phyloP scores from a whole-genome alignment of 2,329 filamentous ascomycete species.

The Hymenoscyphus scutula region DNA sequence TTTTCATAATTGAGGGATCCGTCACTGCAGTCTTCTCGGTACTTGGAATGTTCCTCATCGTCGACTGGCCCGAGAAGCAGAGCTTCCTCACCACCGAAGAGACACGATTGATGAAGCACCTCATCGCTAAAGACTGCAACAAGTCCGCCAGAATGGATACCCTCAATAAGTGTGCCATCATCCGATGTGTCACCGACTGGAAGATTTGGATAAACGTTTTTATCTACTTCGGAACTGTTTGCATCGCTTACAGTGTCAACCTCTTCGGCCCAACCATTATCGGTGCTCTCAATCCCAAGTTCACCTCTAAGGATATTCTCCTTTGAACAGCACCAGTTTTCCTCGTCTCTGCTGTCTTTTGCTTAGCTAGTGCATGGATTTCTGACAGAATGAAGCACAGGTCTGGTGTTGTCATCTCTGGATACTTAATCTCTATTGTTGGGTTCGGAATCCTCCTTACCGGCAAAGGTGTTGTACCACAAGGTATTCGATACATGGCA shows the following conservation, averaged over 20 bases:
- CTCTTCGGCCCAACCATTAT: slow-evolving; percentile 8
- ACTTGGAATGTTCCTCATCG: slow-evolving; percentile 6
- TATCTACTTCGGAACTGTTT: slow-evolving; percentile 7
- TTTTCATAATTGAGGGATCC: slow-evolving; percentile 45
- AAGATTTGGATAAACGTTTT: slow-evolving; percentile 10
- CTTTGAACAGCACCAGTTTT: not conserved
- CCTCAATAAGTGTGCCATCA: slow-evolving; percentile 1
- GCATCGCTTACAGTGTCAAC: slow-evolving; percentile 7
- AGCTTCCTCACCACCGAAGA: slow-evolving; percentile 6
- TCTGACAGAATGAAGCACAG: slow-evolving; percentile 6
- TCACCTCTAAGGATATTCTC: slow-evolving; percentile 6
- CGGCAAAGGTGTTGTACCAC: slow-evolving; percentile 1
- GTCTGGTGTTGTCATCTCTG: slow-evolving; percentile 6
- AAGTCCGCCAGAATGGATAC: slow-evolving; percentile 7
- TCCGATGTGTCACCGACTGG: slow-evolving; percentile 7
- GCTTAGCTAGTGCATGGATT: slow-evolving; percentile 2
- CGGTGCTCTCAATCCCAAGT: slow-evolving; percentile 8
- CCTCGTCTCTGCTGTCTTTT: slow-evolving; percentile 7
- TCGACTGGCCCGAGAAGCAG: slow-evolving; percentile 10
- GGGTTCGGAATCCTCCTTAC: slow-evolving; percentile 6
- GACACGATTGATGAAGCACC: not conserved
- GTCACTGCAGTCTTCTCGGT: slow-evolving; percentile 37
- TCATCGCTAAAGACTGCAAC: slow-evolving; percentile 12
- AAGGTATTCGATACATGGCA: slow-evolving; percentile 5
- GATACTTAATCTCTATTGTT: slow-evolving; percentile 7